Conservation (phyloP, 148 eudicot genomes). For the Arctostaphylos glauca region DNA sequence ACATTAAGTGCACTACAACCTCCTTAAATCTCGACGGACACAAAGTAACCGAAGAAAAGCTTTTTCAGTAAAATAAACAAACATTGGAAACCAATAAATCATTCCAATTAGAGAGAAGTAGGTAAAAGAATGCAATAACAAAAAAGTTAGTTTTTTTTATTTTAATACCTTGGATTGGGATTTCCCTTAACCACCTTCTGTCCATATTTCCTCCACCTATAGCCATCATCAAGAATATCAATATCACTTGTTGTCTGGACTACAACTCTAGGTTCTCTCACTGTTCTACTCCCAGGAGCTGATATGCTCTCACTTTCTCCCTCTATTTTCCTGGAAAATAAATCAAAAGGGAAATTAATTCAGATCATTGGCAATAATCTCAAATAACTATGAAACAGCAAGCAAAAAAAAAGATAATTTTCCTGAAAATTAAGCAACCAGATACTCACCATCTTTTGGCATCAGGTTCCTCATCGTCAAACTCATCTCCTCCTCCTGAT, state of each 20-base stretch:
- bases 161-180: constrained; percentile 69
- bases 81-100: neutral
- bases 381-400: too few relatives aligned
- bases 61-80: neutral
- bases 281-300: constrained; percentile 62
- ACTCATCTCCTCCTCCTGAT: constrained; percentile 12
- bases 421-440: neutral
- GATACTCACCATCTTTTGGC: neutral
- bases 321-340: constrained; percentile 43
- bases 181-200: constrained; percentile 79
- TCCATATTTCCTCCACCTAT: constrained; percentile 89
- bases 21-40: too few relatives aligned
- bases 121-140: neutral
- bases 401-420: too few relatives aligned
- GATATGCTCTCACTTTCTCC: constrained; percentile 62
- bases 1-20: too few relatives aligned
- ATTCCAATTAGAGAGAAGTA: neutral
- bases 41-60: neutral
- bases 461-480: constrained; percentile 49
- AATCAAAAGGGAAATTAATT: neutral
- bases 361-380: neutral
- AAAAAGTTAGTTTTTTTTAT: neutral
- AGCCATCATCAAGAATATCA: constrained; percentile 84
- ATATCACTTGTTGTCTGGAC: constrained; percentile 87
- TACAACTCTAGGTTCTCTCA: constrained; percentile 78